Conservation (phyloP, 2,329 filamentous ascomycete genomes). For the Xylariales sp. region DNA sequence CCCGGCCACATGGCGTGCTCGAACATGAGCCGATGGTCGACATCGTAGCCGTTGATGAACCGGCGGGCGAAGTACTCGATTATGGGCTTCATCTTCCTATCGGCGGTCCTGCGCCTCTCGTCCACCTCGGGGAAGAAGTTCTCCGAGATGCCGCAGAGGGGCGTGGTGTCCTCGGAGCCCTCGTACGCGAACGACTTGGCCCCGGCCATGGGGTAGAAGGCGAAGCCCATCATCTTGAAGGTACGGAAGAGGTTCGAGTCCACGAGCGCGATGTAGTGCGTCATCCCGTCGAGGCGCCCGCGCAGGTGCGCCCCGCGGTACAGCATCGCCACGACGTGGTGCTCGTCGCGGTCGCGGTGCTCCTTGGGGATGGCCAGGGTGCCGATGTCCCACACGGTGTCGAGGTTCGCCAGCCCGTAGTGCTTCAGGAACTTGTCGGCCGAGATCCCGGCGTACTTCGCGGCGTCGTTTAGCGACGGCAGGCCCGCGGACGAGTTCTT, state of each 20-base stretch:
- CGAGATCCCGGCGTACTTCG: conserved; percentile 3
- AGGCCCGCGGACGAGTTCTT: conserved; percentile 5
- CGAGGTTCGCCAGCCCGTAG: conserved; percentile 5
- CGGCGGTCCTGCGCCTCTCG: neutral
- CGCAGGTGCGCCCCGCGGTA: conserved; percentile 9
- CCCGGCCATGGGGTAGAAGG: conserved; percentile 7
- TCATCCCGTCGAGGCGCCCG: conserved; percentile 5
- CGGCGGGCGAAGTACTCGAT: conserved; percentile 3
- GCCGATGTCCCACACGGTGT: conserved; percentile 9
- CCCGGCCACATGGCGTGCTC: conserved; percentile 7
- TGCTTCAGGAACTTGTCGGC: conserved; percentile 1
- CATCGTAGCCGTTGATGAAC: conserved; percentile 5
- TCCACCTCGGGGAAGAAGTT: conserved; percentile 6
- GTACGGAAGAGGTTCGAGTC: conserved; percentile 8
- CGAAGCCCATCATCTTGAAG: conserved; percentile 6
- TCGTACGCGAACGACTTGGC: conserved; percentile 7
- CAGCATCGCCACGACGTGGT: conserved; percentile 8
- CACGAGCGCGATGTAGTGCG: conserved; percentile 9
- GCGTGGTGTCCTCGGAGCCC: conserved; percentile 6
- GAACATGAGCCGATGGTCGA: conserved; percentile 11
- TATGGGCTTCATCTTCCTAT: conserved; percentile 1
- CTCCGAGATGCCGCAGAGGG: conserved; percentile 5
- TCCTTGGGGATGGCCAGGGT: conserved; percentile 6
- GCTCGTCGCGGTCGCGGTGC: conserved; percentile 6
- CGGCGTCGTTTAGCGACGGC: conserved; percentile 8